Evolutionary conservation across 2,329 filamentous ascomycete species (phyloP), one percentile per base, ranked within the genome.

Genomic region (Cladosporium sp.): DNA sequence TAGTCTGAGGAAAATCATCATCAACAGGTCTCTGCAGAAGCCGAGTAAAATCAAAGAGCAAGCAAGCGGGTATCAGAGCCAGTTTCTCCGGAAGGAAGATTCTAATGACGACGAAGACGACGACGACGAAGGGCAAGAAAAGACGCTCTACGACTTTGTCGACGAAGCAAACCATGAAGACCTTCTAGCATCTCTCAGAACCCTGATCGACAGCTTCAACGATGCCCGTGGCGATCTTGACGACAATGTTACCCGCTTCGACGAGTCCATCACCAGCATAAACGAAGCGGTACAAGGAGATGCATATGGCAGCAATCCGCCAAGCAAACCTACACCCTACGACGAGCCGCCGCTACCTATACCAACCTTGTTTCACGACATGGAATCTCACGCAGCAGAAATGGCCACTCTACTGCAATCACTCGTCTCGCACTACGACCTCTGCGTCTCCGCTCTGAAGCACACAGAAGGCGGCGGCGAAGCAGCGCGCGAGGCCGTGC

Each of bases 401-500:
- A 92, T 95, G 83, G 92, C 91, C 4, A 78, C 85, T 51, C 78
- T 89, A 4, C 80, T 97, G 1, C 81, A 89, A 51, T 89, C 86
- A 1, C 74, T 97, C 3, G 90, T 89, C 7, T 82, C 80, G 20
- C 92, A 97, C 70, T 96, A 96, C 65, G 92, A 97, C 67, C 82
- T 95, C 57, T 96, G 92, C 67, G 88, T 95, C 12, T 92, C 86
- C 1, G 92, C 92, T 1, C 85, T 96, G 38, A 88, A 90, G 53
- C 89, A 92, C 44, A 96, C 91, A 3, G 90, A 96, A 71, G 74
- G 74, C 51, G 73, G 75, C 8, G 71, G 72, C 9, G 73, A 73
- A 53, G 74, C 74, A 12, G 74, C 73, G 2, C 70, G 66, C n/a
- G 53, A 55, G 52, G 66, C 66, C 7, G 52, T 64, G 3, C 66